These are phyloP conservation scores for Coprinopsis marcescibilis DNA, from an alignment of 768 basidiomycete species.

Conservation along the genomic window DNA sequence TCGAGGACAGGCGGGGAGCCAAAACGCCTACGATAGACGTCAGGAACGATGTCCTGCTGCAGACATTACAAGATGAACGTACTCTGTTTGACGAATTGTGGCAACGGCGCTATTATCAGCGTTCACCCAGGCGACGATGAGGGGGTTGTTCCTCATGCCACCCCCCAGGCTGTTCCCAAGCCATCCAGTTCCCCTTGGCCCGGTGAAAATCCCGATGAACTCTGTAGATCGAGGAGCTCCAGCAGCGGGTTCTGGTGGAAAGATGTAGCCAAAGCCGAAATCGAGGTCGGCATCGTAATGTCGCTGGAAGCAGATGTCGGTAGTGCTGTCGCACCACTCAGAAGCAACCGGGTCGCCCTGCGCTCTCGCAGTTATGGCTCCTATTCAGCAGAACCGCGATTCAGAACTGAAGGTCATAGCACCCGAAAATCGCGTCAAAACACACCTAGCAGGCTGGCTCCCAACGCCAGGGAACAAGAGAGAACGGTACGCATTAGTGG, in stretches of 20 bases:
- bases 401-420: no score
- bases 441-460: conserved; percentile 1
- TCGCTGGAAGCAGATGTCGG: conserved; percentile 7
- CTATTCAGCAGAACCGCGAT: not conserved
- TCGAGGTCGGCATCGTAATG: conserved; percentile 5
- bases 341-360: not conserved
- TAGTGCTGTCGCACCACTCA: conserved; percentile 8
- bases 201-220: conserved; percentile 9
- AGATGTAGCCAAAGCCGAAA: conserved; percentile 6
- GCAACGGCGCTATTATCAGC: not conserved
- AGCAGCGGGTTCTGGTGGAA: conserved; percentile 2
- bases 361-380: not conserved
- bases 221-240: not conserved
- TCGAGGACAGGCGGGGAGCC: not conserved
- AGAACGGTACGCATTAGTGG: not conserved
- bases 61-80: not conserved
- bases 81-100: not conserved
- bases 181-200: conserved; percentile 3
- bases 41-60: not conserved
- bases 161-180: conserved; percentile 9
- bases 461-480: not conserved
- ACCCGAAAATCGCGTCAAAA: not conserved
- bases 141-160: conserved; percentile 6
- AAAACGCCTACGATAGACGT: not conserved
- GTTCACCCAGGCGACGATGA: conserved; percentile 6